phyloP scores from a whole-genome alignment of 257 asterid genomes.

The Capsicum chinense region DNA sequence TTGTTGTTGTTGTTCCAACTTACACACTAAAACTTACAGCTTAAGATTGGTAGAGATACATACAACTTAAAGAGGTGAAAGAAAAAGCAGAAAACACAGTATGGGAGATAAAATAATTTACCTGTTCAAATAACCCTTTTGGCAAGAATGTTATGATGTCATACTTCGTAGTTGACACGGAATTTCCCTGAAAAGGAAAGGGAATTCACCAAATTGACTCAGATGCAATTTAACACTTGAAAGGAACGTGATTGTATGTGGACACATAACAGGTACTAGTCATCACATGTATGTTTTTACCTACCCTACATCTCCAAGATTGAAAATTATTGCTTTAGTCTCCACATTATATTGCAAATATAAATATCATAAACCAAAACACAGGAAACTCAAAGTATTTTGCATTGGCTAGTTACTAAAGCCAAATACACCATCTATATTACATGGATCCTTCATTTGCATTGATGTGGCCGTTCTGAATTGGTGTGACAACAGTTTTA shows the following conservation, averaged over 20 bases:
- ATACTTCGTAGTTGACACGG: constrained; percentile 96
- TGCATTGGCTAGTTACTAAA: background rate
- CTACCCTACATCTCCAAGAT: background rate
- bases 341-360: background rate
- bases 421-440: background rate
- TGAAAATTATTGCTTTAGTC: background rate
- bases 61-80: background rate
- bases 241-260: constrained; percentile 19
- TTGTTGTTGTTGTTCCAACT: background rate
- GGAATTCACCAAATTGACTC: background rate
- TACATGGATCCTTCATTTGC: background rate
- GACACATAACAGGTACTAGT: background rate
- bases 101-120: constrained; percentile 42
- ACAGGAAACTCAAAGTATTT: background rate
- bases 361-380: background rate
- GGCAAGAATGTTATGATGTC: constrained; percentile 87
- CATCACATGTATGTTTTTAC: background rate
- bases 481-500: background rate
- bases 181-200: constrained; percentile 70
- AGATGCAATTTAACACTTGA: constrained; percentile 15
- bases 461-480: background rate
- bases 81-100: no score
- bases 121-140: constrained; percentile 98
- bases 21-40: background rate
- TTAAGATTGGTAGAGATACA: constrained; percentile 20